A percentile compares a stretch with the other conserved stretches of the same genome.
These are phyloP conservation scores for Aspergillus clavatus DNA, from an alignment of 2,329 filamentous ascomycete species.

Conservation along the genomic window DNA sequence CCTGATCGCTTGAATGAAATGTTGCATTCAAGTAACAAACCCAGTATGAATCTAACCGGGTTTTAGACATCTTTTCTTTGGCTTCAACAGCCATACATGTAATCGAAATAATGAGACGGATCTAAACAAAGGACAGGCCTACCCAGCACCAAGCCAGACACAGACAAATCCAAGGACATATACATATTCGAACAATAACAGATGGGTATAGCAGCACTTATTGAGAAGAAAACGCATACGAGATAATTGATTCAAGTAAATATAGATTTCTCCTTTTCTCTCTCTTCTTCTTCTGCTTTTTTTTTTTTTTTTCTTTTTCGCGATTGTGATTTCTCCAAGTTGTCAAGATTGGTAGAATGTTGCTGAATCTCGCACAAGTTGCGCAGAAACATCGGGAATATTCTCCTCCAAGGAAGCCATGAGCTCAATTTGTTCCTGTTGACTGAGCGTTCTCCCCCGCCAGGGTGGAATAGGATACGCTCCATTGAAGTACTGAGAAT, in stretches of 20 bases:
- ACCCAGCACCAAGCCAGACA: not conserved
- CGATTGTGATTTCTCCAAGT: too few species aligned
- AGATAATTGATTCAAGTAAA: not conserved
- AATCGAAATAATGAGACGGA: not conserved
- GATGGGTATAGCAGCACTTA: not conserved
- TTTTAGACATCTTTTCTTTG: not conserved
- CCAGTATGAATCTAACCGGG: not conserved
- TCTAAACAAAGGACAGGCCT: not conserved
- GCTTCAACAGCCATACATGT: not conserved
- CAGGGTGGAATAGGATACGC: slow-evolving; percentile 44
- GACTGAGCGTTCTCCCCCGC: slow-evolving; percentile 64
- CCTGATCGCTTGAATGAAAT: too few species aligned
- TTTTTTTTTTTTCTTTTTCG: too few species aligned
- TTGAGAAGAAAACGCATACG: not conserved
- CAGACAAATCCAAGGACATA: not conserved
- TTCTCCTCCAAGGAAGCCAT: slow-evolving; percentile 70
- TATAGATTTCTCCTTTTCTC: too few species aligned
- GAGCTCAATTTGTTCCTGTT: slow-evolving; percentile 76
- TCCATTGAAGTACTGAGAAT: slow-evolving; percentile 45
- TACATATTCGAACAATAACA: not conserved
- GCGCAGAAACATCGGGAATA: slow-evolving; percentile 43
- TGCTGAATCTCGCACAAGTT: slow-evolving; percentile 36
- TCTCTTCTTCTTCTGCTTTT: too few species aligned
- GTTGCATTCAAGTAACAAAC: too few species aligned
- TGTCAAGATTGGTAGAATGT: slow-evolving; percentile 39